Evolutionary conservation across 1,139 yeast genomes (phyloP).

Genomic region (Candida sp.): DNA sequence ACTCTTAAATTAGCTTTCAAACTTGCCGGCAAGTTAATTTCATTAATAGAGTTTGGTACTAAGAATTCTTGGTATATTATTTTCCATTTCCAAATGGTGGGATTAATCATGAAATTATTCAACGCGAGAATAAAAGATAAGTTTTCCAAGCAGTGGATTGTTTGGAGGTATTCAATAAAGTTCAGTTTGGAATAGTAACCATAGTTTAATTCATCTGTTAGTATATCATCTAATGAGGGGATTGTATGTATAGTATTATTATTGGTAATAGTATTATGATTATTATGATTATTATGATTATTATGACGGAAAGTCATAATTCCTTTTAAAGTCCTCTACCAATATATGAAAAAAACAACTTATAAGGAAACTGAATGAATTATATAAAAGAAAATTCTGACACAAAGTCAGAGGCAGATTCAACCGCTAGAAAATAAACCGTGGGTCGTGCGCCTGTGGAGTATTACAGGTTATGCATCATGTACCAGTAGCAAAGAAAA

Average conservation of each 20-base stretch:
- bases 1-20: conserved; percentile 6
- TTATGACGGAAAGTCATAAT: not conserved
- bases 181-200: conserved; percentile 3
- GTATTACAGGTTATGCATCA: not conserved
- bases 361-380: not conserved
- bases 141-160: conserved; percentile 13
- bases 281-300: not conserved
- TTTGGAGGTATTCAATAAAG: conserved; percentile 7
- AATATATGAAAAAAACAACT: too few relatives aligned
- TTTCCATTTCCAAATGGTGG: conserved; percentile 9
- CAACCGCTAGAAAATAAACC: not conserved
- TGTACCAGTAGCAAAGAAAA: not conserved
- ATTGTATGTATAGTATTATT: not conserved
- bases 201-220: not conserved
- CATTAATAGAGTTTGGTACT: conserved; percentile 8
- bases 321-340: too few relatives aligned
- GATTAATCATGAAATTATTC: conserved; percentile 6
- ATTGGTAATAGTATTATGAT: not conserved
- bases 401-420: not conserved
- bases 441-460: not conserved
- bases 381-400: not conserved
- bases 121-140: conserved; percentile 10
- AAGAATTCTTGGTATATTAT: conserved; percentile 8
- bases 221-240: conserved; percentile 1
- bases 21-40: conserved; percentile 11